A percentile compares a stretch with the other conserved stretches of the same genome.
Conservation (phyloP, 2,329 filamentous ascomycete species). For the Magnaporthiopsis rhizophila region DNA sequence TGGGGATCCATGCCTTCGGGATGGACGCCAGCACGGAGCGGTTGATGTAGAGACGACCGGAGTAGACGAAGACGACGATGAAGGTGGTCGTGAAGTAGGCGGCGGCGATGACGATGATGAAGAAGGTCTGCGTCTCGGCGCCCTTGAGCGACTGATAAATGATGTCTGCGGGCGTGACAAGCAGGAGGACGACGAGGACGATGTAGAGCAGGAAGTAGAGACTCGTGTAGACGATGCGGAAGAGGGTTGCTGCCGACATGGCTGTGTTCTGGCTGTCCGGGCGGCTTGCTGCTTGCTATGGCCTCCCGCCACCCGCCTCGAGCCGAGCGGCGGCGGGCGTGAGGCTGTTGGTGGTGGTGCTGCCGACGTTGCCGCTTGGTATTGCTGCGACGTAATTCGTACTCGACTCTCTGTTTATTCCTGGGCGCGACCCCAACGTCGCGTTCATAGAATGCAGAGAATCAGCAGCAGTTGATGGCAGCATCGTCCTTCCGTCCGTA, state of each 20-base stretch:
- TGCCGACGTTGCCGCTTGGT: background rate
- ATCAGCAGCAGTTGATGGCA: background rate
- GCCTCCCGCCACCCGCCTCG: background rate
- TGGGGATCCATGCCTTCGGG: constrained; percentile 76
- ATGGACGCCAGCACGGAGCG: constrained; percentile 72
- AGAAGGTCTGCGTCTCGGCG: constrained; percentile 28
- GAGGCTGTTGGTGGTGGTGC: background rate
- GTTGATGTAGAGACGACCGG: constrained; percentile 78
- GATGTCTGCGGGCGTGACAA: constrained; percentile 72
- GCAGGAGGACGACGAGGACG: constrained; percentile 62
- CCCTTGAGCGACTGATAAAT: constrained; percentile 63
- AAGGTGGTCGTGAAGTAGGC: constrained; percentile 68
- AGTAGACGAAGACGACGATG: constrained; percentile 68
- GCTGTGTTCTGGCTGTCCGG: constrained; percentile 8
- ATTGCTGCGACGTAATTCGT: background rate
- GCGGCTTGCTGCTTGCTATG: constrained; percentile 4
- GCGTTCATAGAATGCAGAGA: background rate
- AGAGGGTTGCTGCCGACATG: constrained; percentile 45
- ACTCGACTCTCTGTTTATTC: too few relatives aligned
- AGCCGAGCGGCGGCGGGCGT: too few relatives aligned
- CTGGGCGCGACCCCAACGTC: background rate
- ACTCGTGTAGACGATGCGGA: constrained; percentile 72
- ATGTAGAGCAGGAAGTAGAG: constrained; percentile 71
- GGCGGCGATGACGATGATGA: constrained; percentile 77
- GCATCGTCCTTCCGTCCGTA: background rate